Conservation (phyloP, 2,329 filamentous ascomycete genomes). For the Alternaria infectoria region DNA sequence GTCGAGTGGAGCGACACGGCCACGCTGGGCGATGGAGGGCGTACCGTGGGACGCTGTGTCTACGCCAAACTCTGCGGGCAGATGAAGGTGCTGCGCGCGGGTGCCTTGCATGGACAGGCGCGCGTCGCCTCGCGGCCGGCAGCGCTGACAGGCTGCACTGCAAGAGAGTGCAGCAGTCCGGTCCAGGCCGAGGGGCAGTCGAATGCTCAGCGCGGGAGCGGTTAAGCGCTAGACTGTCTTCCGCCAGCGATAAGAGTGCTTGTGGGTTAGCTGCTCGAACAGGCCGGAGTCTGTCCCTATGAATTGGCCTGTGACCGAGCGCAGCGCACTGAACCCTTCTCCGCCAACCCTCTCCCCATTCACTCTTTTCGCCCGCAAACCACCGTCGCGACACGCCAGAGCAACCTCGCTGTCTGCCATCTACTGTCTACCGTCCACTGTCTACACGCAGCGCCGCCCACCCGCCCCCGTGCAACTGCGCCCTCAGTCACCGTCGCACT, state of each 20-base stretch:
- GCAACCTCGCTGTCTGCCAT: too few relatives aligned
- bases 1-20: background rate
- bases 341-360: constrained; percentile 7
- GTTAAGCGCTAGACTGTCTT: constrained; percentile 22
- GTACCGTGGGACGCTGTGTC: background rate
- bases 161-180: constrained; percentile 7
- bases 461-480: constrained; percentile 32
- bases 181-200: constrained; percentile 11
- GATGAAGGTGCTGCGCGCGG: background rate
- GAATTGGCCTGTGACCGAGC: constrained; percentile 14
- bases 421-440: too few relatives aligned
- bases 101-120: constrained; percentile 15
- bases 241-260: constrained; percentile 31
- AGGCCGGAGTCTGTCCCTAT: constrained; percentile 12
- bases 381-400: background rate
- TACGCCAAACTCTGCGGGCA: background rate
- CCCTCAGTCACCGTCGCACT: constrained; percentile 37
- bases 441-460: constrained; percentile 22
- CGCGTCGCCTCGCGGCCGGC: background rate
- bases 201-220: constrained; percentile 16
- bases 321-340: constrained; percentile 13
- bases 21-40: background rate
- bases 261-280: constrained; percentile 22
- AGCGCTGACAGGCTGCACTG: background rate
- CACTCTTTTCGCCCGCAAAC: constrained; percentile 13